These are phyloP conservation scores for Didymella sp. DNA, from an alignment of 2,329 filamentous ascomycete species.

Conservation along the genomic window DNA sequence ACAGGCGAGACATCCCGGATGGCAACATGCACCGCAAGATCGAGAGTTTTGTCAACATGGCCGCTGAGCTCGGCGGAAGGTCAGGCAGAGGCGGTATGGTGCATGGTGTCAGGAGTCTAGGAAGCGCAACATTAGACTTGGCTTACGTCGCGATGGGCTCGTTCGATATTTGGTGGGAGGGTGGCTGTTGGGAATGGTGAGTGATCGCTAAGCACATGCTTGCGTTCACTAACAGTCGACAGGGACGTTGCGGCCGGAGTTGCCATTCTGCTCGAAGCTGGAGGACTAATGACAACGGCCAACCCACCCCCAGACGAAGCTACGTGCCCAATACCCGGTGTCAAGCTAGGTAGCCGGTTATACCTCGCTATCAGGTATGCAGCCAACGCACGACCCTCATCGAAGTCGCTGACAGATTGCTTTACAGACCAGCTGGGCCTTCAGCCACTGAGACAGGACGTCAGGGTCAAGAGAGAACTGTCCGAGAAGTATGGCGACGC, in stretches of 20 bases:
- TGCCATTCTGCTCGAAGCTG: constrained; percentile 74
- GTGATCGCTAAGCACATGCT: background rate
- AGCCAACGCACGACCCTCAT: background rate
- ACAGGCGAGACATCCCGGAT: constrained; percentile 68
- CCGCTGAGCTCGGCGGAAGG: constrained; percentile 67
- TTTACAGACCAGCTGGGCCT: constrained; percentile 67
- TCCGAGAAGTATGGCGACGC: constrained; percentile 75
- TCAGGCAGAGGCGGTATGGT: constrained; percentile 78
- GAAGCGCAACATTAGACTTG: constrained; percentile 74
- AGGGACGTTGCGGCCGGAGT: constrained; percentile 80
- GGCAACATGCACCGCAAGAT: constrained; percentile 76
- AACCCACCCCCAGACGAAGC: constrained; percentile 69
- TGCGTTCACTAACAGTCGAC: constrained; percentile 18
- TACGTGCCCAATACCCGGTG: constrained; percentile 65
- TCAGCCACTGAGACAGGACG: constrained; percentile 67
- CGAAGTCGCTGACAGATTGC: background rate
- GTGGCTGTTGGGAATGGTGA: constrained; percentile 80
- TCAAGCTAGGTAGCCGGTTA: constrained; percentile 69
- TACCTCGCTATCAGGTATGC: constrained; percentile 72
- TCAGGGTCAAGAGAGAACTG: constrained; percentile 72
- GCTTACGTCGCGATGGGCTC: constrained; percentile 77
- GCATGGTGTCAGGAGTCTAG: constrained; percentile 75
- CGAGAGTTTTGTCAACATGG: constrained; percentile 78
- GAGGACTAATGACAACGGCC: constrained; percentile 75
- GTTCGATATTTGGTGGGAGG: constrained; percentile 85